Base-by-base conservation (phyloP, 2,329 filamentous ascomycete genomes). In the Celoporthe dispersa region DNA sequence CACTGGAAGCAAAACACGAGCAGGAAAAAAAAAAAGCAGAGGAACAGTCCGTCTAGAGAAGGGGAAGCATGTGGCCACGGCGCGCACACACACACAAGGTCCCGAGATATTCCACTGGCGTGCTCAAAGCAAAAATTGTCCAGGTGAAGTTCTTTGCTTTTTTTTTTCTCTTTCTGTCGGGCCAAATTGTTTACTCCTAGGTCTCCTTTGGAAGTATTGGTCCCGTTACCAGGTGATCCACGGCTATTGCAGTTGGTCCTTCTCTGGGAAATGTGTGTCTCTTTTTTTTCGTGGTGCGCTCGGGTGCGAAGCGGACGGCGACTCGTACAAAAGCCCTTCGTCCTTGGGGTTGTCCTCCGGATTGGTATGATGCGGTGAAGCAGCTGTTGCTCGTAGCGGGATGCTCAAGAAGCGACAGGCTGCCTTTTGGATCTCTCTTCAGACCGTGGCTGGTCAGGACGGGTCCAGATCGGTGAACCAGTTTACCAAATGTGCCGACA, bases 161-260 rank as follows among this genome's bases (percentile, higher is more conserved):
- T n/a, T 22, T 19, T 22, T 16, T 48, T 7, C 19, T 22, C 6
- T 22, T 44, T 44, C 41, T 71, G 69, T 66, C 62, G 61, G 67
- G 59, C 63, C 57, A 66, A 69, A 39, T 41, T 41, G 39, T 69
- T 71, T 69, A 71, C 70, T 66, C 64, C 65, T 69, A 64, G 69
- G 25, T 51, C 16, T 69, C 63, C 53, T 69, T 39, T 68, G 22
- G 51, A 19, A 69, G 66, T 68, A 65, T 39, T 67, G 62, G 33
- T 60, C 44, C 44, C 66, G 64, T 41, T 57, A 65, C 65, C 65
- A 70, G 68, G 65, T 48, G 31, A 66, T 72, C 68, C 70, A 72
- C 68, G 68, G 70, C 51, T 69, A 69, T 71, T 51, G 70, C 19
- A 71, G 64, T 41, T 68, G 60, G 68, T 72, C 64, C 70, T 72